Conservation (phyloP, 2,329 filamentous ascomycete genomes). For the Fusarium scirpi region DNA sequence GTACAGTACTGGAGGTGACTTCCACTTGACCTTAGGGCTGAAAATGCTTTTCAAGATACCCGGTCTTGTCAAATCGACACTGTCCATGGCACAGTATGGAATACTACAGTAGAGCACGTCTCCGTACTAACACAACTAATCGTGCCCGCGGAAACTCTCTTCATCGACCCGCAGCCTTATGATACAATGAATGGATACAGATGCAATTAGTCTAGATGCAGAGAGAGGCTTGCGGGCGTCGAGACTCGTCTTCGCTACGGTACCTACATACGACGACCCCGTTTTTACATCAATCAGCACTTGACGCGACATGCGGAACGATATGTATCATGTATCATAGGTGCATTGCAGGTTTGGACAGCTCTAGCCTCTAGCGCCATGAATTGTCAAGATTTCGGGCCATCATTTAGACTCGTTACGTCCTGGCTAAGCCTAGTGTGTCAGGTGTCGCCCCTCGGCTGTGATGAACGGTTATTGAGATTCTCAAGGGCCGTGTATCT, state of each 20-base stretch:
- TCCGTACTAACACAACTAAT: neutral
- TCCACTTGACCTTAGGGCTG: conserved; percentile 37
- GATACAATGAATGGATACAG: neutral
- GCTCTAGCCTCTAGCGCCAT: conserved; percentile 23
- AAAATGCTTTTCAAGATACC: conserved; percentile 21
- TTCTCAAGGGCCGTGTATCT: conserved; percentile 1
- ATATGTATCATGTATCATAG: neutral
- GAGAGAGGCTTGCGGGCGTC: conserved; percentile 21
- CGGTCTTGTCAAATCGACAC: conserved; percentile 20
- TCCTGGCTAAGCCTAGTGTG: conserved; percentile 20
- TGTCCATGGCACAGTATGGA: conserved; percentile 11
- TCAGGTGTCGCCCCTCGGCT: conserved; percentile 35
- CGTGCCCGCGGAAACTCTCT: conserved; percentile 1
- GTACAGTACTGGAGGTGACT: neutral
- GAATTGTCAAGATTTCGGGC: conserved; percentile 20
- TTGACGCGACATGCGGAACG: conserved; percentile 24
- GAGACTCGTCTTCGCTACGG: neutral
- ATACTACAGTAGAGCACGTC: neutral
- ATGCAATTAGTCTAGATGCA: neutral
- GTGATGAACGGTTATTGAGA: conserved; percentile 14
- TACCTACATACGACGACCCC: neutral
- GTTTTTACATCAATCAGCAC: conserved; percentile 5
- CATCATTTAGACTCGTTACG: conserved; percentile 12
- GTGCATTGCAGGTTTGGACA: neutral
- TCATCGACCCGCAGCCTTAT: conserved; percentile 9